Percentiles rank a stretch among this genome's conserved stretches.
These are phyloP conservation scores for Zancudomyces culisetae DNA, from an alignment of 371 early-diverging fungal species.

Conservation along the genomic window DNA sequence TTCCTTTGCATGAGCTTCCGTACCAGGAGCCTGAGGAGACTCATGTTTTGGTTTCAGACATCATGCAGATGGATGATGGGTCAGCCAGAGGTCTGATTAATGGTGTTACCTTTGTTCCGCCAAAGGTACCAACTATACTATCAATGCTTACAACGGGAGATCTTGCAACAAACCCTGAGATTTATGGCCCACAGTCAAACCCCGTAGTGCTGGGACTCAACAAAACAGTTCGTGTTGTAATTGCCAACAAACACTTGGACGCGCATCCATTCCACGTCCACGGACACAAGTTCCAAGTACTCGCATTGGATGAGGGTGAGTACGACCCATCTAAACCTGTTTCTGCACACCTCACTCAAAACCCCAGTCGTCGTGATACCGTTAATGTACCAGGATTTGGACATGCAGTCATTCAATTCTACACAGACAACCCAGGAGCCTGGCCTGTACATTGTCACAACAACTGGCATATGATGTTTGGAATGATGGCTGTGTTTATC, in stretches of 20 bases:
- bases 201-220: slow-evolving; percentile 22
- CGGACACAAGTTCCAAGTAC: slow-evolving; percentile 60
- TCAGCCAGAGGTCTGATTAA: slow-evolving; percentile 67
- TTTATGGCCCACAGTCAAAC: slow-evolving; percentile 36
- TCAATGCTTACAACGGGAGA: slow-evolving; percentile 41
- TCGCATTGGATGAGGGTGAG: slow-evolving; percentile 8
- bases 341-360: slow-evolving; percentile 11
- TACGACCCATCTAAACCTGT: neutral
- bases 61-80: slow-evolving; percentile 35
- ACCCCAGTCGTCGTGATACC: slow-evolving; percentile 47
- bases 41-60: slow-evolving; percentile 10
- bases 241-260: slow-evolving; percentile 45
- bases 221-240: slow-evolving; percentile 33
- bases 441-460: slow-evolving; percentile 72
- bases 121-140: slow-evolving; percentile 46
- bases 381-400: slow-evolving; percentile 33
- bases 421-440: slow-evolving; percentile 54
- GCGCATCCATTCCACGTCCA: slow-evolving; percentile 67
- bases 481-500: slow-evolving; percentile 36
- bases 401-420: slow-evolving; percentile 41
- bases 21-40: slow-evolving; percentile 11
- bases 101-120: slow-evolving; percentile 40
- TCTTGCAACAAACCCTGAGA: slow-evolving; percentile 26
- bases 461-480: slow-evolving; percentile 51
- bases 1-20: slow-evolving; percentile 5